A percentile compares a stretch with the other conserved stretches of the same genome.
Conservation (phyloP, 2,329 filamentous ascomycete species). For the Sphaerulina populicola region DNA sequence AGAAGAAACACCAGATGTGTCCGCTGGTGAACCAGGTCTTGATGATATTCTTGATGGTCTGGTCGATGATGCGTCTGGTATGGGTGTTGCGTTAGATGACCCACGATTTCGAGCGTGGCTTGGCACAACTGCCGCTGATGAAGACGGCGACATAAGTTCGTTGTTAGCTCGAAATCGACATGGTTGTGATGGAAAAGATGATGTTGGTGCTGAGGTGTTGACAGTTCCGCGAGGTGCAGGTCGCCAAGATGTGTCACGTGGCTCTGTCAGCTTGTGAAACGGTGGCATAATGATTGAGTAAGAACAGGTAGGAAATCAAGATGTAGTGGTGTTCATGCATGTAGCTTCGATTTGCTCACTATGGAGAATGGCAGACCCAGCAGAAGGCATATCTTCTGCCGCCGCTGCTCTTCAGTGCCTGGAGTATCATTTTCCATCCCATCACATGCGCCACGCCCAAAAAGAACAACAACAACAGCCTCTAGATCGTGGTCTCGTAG, state of each 20-base stretch:
- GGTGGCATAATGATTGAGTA: neutral
- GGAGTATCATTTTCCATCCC: slow-evolving; percentile 12
- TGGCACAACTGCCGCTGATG: slow-evolving; percentile 16
- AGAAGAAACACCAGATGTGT: slow-evolving; percentile 1
- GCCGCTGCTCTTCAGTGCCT: slow-evolving; percentile 15
- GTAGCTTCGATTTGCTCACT: slow-evolving; percentile 23
- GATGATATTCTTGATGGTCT: slow-evolving; percentile 15
- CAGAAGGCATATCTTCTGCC: slow-evolving; percentile 12
- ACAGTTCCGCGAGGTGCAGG: slow-evolving; percentile 1
- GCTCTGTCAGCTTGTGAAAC: neutral
- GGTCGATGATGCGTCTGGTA: slow-evolving; percentile 9
- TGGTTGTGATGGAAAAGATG: slow-evolving; percentile 8
- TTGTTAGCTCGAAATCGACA: neutral
- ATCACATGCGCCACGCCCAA: slow-evolving; percentile 20
- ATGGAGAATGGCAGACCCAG: slow-evolving; percentile 18
- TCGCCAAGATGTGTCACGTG: slow-evolving; percentile 4
- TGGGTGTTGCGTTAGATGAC: slow-evolving; percentile 19
- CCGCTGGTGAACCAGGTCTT: slow-evolving; percentile 13
- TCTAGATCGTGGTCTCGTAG: slow-evolving; percentile 98
- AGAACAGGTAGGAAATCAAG: slow-evolving; percentile 4
- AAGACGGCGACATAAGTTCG: slow-evolving; percentile 23
- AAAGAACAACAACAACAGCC: slow-evolving; percentile 19
- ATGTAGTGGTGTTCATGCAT: slow-evolving; percentile 18
- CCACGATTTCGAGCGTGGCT: slow-evolving; percentile 19
- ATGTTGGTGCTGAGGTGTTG: slow-evolving; percentile 8